phyloP scores from a whole-genome alignment of 2,329 filamentous ascomycete species.

The Trichoderma afroharzianum region DNA sequence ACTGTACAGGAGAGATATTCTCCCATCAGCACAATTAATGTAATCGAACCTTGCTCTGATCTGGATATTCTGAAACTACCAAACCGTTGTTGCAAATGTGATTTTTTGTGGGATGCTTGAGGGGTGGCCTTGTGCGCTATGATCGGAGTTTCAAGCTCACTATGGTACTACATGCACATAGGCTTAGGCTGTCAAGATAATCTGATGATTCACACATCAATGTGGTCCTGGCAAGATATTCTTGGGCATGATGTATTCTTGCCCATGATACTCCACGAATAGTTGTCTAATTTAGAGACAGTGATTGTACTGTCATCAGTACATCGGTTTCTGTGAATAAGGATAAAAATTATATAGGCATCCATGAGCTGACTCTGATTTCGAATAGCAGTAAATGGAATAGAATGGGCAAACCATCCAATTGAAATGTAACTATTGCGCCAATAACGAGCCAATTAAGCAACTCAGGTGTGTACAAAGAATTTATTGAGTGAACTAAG shows the following conservation, averaged over 20 bases:
- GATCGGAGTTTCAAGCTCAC: background rate
- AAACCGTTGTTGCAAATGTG: background rate
- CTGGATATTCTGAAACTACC: background rate
- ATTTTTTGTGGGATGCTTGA: background rate
- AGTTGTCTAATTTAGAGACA: rapidly evolving
- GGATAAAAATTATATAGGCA: too few relatives aligned
- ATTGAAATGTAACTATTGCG: too few relatives aligned
- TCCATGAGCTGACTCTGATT: too few relatives aligned
- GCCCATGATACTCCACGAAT: background rate
- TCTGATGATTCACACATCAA: background rate
- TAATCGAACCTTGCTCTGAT: background rate
- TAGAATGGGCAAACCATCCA: too few relatives aligned
- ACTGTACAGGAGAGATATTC: background rate
- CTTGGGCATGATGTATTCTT: rapidly evolving
- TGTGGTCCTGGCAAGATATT: background rate
- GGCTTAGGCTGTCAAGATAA: background rate
- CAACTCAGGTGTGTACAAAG: too few relatives aligned
- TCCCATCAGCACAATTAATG: background rate
- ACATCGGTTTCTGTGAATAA: too few relatives aligned
- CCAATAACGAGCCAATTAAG: too few relatives aligned
- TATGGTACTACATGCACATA: background rate
- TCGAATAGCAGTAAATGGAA: too few relatives aligned
- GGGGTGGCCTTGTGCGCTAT: background rate
- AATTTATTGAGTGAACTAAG: too few relatives aligned
- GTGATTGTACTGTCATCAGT: background rate